phyloP scores from a whole-genome alignment of 345 rosid species.

The Abelmoschus esculentus region DNA sequence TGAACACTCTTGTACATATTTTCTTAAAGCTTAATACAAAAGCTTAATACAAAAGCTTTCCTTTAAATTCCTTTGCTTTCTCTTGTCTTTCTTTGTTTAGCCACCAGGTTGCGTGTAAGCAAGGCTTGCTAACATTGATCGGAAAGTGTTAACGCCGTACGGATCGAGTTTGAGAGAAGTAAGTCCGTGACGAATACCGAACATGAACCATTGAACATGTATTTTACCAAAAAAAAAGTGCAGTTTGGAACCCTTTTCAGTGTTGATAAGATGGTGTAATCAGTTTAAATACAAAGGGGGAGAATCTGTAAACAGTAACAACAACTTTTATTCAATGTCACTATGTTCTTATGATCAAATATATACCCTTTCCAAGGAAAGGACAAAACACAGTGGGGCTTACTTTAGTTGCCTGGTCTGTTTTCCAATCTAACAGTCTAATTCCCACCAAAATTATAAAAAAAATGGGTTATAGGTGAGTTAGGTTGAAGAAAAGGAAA shows the following conservation, averaged over 20 bases:
- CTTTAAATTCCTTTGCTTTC: no score
- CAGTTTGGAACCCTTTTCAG: not conserved
- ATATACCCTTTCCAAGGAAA: not conserved
- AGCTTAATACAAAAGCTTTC: no score
- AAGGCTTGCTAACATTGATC: no score
- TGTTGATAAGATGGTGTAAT: slow-evolving; percentile 13
- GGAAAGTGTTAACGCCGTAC: no score
- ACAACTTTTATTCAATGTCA: not conserved
- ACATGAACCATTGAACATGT: no score
- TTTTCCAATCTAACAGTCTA: slow-evolving; percentile 46
- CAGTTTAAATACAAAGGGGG: not conserved
- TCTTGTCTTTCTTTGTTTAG: no score
- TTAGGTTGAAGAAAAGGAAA: slow-evolving; percentile 42
- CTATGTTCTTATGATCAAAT: slow-evolving; percentile 4
- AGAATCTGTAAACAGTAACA: not conserved
- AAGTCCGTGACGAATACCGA: no score
- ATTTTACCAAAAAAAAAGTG: no score
- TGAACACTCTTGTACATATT: no score
- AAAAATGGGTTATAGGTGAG: slow-evolving; percentile 17
- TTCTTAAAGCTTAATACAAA: no score
- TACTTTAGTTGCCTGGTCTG: slow-evolving; percentile 11
- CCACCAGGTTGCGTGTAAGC: no score
- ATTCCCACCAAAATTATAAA: not conserved
- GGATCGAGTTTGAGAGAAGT: no score
- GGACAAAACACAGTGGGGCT: slow-evolving; percentile 15